Evolutionary conservation across 345 rosid species (phyloP), one percentile per base, ranked within the genome.

Genomic region (Mercurialis annua): DNA sequence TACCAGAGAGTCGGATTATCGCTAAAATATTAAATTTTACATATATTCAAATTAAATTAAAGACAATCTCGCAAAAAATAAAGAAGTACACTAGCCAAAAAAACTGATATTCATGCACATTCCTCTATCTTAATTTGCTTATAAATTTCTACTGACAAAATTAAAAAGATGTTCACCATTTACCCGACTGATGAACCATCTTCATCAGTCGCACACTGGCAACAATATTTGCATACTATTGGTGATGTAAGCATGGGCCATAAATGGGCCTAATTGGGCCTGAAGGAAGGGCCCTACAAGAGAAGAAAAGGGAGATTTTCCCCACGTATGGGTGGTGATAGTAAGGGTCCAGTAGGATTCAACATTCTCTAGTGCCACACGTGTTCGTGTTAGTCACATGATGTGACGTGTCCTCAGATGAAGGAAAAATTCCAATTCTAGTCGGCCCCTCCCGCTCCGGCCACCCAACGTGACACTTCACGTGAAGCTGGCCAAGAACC

Each of bases 251-350:
- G 4, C 26, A 62, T 72, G 76, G 79, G 75, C 73, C 76, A 53
- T 14, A 15, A 26, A 53, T 44, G 62, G 50, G 70, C 73, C 42
- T 34, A 9, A 38, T 1, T 23, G 10, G 81, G 72, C 72, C 73
- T 55, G 26, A 20, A 8, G 16, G 0, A n/a, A 21, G 68, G 77
- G 66, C 68, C 75, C 77, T 58, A 40, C 52, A 51, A 20, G 53
- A 76, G 70, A 66, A 75, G 27, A n/a, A 58, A 60, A 17, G 23
- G 43, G 26, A 63, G 59, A 67, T 73, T 46, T 40, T 65, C 75
- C 81, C 65, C 89, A 74, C 86, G 86, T 80, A 84, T 46, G 87
- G 80, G 75, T 75, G 83, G 80, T n/a, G 81, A 76, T 66, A 69
- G 31, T 1, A 0, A 26, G 54, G 62, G 58, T 34, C 33, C 52